phyloP scores from a whole-genome alignment of 129 eudicot species.

The Artemisia tridentata region DNA sequence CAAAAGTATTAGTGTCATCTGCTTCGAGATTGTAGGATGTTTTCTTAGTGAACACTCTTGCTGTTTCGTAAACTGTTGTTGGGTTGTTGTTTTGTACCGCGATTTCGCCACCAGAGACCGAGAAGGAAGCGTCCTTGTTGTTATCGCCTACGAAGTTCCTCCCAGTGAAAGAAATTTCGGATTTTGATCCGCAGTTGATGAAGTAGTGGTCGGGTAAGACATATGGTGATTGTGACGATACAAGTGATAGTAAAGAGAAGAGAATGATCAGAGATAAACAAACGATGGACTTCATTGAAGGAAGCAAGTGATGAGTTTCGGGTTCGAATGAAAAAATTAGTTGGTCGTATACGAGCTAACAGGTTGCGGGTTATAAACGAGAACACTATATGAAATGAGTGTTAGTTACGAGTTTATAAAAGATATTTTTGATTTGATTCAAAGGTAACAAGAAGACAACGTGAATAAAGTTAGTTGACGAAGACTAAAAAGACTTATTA shows the following conservation, averaged over 20 bases:
- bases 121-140: constrained; percentile 17
- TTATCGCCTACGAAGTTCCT: constrained; percentile 43
- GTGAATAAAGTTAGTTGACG: too few species aligned
- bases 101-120: constrained; percentile 25
- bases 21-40: constrained; percentile 39
- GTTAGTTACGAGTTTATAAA: too few species aligned
- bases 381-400: too few species aligned
- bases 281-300: neutral
- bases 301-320: too few species aligned
- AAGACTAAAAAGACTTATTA: too few species aligned
- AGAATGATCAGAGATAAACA: constrained; percentile 27
- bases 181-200: constrained; percentile 73
- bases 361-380: too few species aligned
- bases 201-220: constrained; percentile 45
- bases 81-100: neutral
- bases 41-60: constrained; percentile 41
- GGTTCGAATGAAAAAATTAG: too few species aligned
- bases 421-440: too few species aligned
- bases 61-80: constrained; percentile 38
- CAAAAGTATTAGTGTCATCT: constrained; percentile 36
- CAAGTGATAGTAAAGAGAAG: constrained; percentile 10
- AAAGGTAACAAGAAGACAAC: too few species aligned
- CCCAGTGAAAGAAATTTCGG: constrained; percentile 11
- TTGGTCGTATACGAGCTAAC: too few species aligned
- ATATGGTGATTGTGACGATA: constrained; percentile 20